Evolutionary conservation across 2,329 filamentous ascomycete genomes (phyloP), one percentile per base, ranked within the genome.

Genomic region (Fusarium equiseti): DNA sequence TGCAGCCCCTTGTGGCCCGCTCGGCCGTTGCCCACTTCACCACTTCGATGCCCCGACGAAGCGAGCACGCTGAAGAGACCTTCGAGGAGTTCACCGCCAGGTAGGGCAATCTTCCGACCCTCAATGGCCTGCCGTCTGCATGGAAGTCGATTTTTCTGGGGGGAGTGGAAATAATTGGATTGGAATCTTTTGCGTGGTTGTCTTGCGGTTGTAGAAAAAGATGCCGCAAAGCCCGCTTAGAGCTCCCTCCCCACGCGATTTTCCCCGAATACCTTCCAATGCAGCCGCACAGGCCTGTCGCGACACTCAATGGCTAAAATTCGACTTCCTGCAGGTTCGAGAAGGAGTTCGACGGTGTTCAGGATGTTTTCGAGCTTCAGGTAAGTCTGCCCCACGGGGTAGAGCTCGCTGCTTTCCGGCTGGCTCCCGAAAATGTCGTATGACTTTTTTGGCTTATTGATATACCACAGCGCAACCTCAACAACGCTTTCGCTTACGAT

Each of bases 401-500:
- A 63, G 50, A 70, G 68, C 66, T 71, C 64, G 58, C 66, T 65
- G 61, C 69, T 72, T 59, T 58, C 66, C 55, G 63, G 57, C 66
- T 66, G 50, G 66, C 66, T 56, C 67, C 62, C 68, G 59, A 72
- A 73, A 74, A 73, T 75, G 72, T 76, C 75, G 75, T 77, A 77
- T 76, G 75, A 77, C 70, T 72, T 73, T 38, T 76, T 73, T 74
- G 68, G 68, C 74, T 78, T 63, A 78, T 71, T 66, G 68, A 62
- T 58, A 59, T 70, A 63, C 58, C 54, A 63, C 76, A 89, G 87
- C 93, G 94, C 84, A 97, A 97, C 87, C 88, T 97, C 80, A 99
- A 99, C 91, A 99, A 99, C 87, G 95, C 94, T 82, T 99, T 99
- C 86, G 96, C 96, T 81, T 99, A 99, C 91, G 96, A 99, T 91